Percentiles rank a stretch among this genome's conserved stretches.
Evolutionary conservation across 2,329 filamentous ascomycete genomes (phyloP).

Genomic region (Aspergillus ibericus): DNA sequence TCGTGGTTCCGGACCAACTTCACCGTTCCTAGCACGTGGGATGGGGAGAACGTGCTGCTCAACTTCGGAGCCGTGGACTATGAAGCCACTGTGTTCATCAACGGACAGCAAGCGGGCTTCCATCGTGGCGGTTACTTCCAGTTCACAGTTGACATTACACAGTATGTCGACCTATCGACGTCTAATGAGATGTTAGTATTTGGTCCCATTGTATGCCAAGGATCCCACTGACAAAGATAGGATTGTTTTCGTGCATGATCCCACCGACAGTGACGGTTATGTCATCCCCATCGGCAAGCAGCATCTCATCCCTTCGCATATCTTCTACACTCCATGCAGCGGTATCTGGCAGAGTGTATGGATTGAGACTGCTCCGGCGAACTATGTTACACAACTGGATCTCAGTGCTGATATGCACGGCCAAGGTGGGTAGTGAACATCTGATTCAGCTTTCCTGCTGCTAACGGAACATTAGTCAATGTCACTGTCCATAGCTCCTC

Average conservation of each 20-base stretch:
- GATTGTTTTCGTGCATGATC: slow-evolving; percentile 66
- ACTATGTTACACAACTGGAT: slow-evolving; percentile 61
- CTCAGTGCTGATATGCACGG: slow-evolving; percentile 59
- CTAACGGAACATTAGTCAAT: slow-evolving; percentile 46
- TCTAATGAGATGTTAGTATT: slow-evolving; percentile 56
- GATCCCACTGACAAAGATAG: slow-evolving; percentile 35
- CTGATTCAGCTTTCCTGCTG: background rate
- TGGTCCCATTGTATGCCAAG: background rate
- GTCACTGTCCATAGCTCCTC: slow-evolving; percentile 55
- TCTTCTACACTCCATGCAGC: slow-evolving; percentile 71
- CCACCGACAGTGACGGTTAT: slow-evolving; percentile 58
- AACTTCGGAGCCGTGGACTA: slow-evolving; percentile 56
- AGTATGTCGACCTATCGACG: slow-evolving; percentile 41
- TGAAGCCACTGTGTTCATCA: slow-evolving; percentile 58
- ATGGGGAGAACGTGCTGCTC: slow-evolving; percentile 43
- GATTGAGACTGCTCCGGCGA: slow-evolving; percentile 62
- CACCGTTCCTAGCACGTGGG: slow-evolving; percentile 47
- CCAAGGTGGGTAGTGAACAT: slow-evolving; percentile 40
- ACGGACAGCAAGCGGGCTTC: slow-evolving; percentile 53
- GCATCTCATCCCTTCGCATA: slow-evolving; percentile 52
- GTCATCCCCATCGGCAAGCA: slow-evolving; percentile 69
- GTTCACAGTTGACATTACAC: slow-evolving; percentile 61
- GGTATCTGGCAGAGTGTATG: slow-evolving; percentile 76
- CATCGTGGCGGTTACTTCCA: slow-evolving; percentile 63
- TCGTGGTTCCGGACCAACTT: slow-evolving; percentile 54